Conservation (phyloP, 768 basidiomycete genomes). For the Pilatotrama ljubarskyi region DNA sequence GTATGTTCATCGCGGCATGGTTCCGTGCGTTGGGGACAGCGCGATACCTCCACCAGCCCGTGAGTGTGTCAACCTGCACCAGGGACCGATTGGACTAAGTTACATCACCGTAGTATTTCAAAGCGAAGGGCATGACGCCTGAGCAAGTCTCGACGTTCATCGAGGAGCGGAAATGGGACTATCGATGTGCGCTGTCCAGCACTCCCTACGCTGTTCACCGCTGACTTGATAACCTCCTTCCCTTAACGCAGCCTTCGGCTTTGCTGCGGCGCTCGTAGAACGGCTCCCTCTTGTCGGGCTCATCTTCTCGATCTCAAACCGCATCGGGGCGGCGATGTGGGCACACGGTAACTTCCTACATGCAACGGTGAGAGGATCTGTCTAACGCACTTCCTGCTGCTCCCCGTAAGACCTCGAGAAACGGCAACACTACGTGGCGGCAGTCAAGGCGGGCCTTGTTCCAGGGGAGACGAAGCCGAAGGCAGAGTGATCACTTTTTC, state of each 20-base stretch:
- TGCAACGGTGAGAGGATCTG: too few relatives aligned
- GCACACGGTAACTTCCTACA: conserved; percentile 57
- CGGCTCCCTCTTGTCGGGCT: conserved; percentile 80
- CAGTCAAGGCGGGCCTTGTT: conserved; percentile 22
- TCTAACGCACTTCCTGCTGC: too few relatives aligned
- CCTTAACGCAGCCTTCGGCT: conserved; percentile 71
- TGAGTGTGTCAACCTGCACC: conserved; percentile 33
- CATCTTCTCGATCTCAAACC: conserved; percentile 81
- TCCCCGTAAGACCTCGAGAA: conserved; percentile 64
- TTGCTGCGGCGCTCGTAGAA: conserved; percentile 80
- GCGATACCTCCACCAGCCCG: conserved; percentile 65
- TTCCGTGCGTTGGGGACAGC: conserved; percentile 71
- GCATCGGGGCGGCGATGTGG: conserved; percentile 95
- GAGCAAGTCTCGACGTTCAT: conserved; percentile 73
- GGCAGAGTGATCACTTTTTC: not conserved
- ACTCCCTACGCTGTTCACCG: not conserved
- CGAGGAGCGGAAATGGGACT: conserved; percentile 90
- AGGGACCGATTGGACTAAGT: not conserved
- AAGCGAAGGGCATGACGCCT: conserved; percentile 77
- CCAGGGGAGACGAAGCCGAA: conserved; percentile 4
- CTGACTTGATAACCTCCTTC: not conserved
- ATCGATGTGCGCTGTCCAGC: conserved; percentile 51
- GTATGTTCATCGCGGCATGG: conserved; percentile 58
- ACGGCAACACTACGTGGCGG: conserved; percentile 48
- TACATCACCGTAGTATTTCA: conserved; percentile 61